phyloP scores from a whole-genome alignment of 805 yeast genomes.

The Clavispora fructus region DNA sequence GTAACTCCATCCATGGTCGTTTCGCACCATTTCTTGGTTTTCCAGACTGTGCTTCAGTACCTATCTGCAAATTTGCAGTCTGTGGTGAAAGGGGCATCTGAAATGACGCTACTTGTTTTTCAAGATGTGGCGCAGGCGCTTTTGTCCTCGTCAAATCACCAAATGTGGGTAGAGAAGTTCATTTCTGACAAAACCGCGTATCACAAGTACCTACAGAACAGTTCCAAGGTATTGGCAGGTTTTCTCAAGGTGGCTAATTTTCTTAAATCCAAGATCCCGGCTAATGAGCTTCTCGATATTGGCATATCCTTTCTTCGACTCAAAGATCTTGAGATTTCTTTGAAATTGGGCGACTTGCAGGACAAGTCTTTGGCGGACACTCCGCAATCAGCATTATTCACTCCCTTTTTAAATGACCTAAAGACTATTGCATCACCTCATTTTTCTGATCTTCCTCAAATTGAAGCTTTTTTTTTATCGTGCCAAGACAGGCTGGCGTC shows the following conservation, averaged over 20 bases:
- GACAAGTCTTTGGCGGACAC: not conserved
- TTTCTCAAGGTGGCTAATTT: slow-evolving; percentile 9
- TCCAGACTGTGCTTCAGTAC: slow-evolving; percentile 12
- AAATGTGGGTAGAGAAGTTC: not conserved
- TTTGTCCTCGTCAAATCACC: slow-evolving; percentile 5
- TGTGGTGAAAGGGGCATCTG: slow-evolving; percentile 1
- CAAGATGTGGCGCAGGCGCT: slow-evolving; percentile 7
- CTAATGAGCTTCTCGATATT: not conserved
- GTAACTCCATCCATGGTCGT: slow-evolving; percentile 3
- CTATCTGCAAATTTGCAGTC: slow-evolving; percentile 7
- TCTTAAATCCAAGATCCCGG: slow-evolving; percentile 2
- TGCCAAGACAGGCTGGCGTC: not conserved
- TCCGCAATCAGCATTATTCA: not conserved
- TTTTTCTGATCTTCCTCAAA: not conserved
- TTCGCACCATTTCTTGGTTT: slow-evolving; percentile 13
- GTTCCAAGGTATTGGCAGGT: slow-evolving; percentile 11
- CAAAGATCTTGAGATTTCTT: not conserved
- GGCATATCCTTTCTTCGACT: slow-evolving; percentile 3
- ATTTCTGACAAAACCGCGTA: slow-evolving; percentile 1
- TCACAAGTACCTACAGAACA: slow-evolving; percentile 9
- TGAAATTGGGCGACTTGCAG: not conserved
- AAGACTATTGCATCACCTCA: not conserved
- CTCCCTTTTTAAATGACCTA: not conserved
- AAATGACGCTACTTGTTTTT: slow-evolving; percentile 1
- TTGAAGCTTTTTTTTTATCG: not conserved